phyloP scores from a whole-genome alignment of 1,284 basidiomycete species.

The Flammula alnicola region DNA sequence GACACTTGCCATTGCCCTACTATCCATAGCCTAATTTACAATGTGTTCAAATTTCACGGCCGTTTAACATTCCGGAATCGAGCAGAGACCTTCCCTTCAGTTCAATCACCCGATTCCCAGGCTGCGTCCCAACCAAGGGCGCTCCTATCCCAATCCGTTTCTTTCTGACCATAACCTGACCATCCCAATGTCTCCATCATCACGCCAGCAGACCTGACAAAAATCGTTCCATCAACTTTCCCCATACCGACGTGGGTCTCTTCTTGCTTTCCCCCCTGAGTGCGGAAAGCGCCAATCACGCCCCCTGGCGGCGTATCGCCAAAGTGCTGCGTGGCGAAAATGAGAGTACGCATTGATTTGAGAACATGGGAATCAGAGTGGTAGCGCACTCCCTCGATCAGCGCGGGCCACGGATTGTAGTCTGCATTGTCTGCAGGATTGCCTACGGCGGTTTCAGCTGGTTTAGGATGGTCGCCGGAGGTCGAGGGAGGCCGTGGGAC shows the following conservation, averaged over 20 bases:
- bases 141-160: slow-evolving; percentile 61
- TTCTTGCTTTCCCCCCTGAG: slow-evolving; percentile 36
- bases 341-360: slow-evolving; percentile 62
- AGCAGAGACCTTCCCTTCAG: too few relatives aligned
- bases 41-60: too few relatives aligned
- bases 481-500: slow-evolving; percentile 13
- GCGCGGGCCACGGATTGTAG: slow-evolving; percentile 62
- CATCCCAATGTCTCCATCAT: slow-evolving; percentile 67
- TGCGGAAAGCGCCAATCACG: slow-evolving; percentile 48
- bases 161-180: slow-evolving; percentile 57
- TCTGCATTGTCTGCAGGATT: slow-evolving; percentile 39
- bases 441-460: slow-evolving; percentile 31
- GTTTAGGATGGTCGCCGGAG: slow-evolving; percentile 13
- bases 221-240: slow-evolving; percentile 64
- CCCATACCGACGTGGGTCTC: slow-evolving; percentile 50
- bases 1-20: too few relatives aligned
- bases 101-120: slow-evolving; percentile 46
- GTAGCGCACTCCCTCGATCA: slow-evolving; percentile 57
- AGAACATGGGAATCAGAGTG: slow-evolving; percentile 65
- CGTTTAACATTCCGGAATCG: too few relatives aligned
- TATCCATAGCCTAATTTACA: too few relatives aligned
- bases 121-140: slow-evolving; percentile 73
- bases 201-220: slow-evolving; percentile 65
- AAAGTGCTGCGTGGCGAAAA: slow-evolving; percentile 54
- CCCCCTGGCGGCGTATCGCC: slow-evolving; percentile 48